Evolutionary conservation across 352 stramenopile species (phyloP), one percentile per base, ranked within the genome.

Genomic region (Pythium aquatile): DNA sequence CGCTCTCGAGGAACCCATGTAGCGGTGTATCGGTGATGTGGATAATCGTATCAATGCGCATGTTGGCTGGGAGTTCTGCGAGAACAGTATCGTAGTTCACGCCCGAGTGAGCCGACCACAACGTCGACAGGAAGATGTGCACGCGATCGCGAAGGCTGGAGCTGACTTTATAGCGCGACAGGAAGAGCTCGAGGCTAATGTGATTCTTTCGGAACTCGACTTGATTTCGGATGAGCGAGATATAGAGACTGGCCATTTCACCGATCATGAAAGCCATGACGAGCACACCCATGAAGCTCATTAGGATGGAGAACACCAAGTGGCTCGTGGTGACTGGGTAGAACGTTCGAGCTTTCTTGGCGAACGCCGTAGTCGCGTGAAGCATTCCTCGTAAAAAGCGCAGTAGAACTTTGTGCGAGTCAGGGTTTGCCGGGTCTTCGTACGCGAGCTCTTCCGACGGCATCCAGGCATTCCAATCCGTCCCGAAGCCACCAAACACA

Each of bases 221-320:
- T 57, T 89, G 73, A 46, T 89, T 84, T 10, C 74, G 66, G 26
- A 88, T 91, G 20, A 69, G 83, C 9, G 78, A 89, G 46, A 91
- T 87, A 65, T 85, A 89, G 33, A 91, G 61, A 35, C 73, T 85
- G 2, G 82, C 79, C 37, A 88, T 79, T 42, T 91, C 79, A 5
- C 82, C 78, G 55, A 89, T 89, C 71, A 89, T 84, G 65, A 89
- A 91, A 2, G 76, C 78, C 75, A 87, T 88, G 1, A 76, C 69
- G 16, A 91, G 69, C 1, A 84, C 51, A 0, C 82, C 77, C 4
- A 72, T 39, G 55, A 89, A 88, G 58, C 76, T 88, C 17, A 84
- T 68, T 2, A 70, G n/a, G 54, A 87, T 78, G 13, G 79, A 76
- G 48, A 91, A 89, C 2, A 78, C 64, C 40, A 76, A 66, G 10